Conservation (phyloP, 2,329 filamentous ascomycete genomes). For the Venturia aucupariae region DNA sequence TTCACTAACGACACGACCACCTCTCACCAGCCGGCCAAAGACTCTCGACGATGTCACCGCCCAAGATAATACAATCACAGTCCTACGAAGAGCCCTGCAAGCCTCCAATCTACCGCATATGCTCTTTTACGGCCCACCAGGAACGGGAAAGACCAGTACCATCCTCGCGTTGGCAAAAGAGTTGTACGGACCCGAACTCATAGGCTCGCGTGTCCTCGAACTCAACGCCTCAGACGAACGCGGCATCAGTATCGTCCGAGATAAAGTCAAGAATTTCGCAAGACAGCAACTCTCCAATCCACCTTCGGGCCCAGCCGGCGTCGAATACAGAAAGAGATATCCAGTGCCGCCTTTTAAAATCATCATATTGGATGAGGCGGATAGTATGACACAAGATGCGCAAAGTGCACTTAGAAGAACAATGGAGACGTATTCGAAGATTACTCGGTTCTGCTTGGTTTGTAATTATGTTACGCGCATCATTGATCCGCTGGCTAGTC, state of each 20-base stretch:
- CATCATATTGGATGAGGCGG: slow-evolving; percentile 94
- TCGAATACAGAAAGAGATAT: slow-evolving; percentile 55
- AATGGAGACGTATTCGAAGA: slow-evolving; percentile 97
- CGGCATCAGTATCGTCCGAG: slow-evolving; percentile 90
- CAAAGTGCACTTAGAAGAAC: slow-evolving; percentile 86
- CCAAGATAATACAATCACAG: slow-evolving; percentile 92
- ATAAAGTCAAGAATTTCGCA: slow-evolving; percentile 98
- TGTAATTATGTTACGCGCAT: slow-evolving; percentile 99
- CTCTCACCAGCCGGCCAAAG: slow-evolving; percentile 66
- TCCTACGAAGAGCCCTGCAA: slow-evolving; percentile 86
- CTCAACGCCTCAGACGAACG: slow-evolving; percentile 98
- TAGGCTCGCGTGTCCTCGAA: slow-evolving; percentile 91
- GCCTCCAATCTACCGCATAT: slow-evolving; percentile 97
- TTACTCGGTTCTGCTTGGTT: slow-evolving; percentile 93
- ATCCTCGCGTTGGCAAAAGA: slow-evolving; percentile 96
- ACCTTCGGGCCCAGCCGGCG: slow-evolving; percentile 53
- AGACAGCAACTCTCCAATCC: slow-evolving; percentile 86
- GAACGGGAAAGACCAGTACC: slow-evolving; percentile 95
- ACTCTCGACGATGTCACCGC: slow-evolving; percentile 89
- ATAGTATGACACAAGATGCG: slow-evolving; percentile 98
- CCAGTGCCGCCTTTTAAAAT: slow-evolving; percentile 98
- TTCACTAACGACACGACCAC: slow-evolving; percentile 8
- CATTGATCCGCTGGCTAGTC: slow-evolving; percentile 86
- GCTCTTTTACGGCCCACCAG: slow-evolving; percentile 97
- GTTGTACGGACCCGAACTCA: slow-evolving; percentile 89